Evolutionary conservation across 2,329 filamentous ascomycete species (phyloP).

Genomic region (Lasiodiplodia theobromae): DNA sequence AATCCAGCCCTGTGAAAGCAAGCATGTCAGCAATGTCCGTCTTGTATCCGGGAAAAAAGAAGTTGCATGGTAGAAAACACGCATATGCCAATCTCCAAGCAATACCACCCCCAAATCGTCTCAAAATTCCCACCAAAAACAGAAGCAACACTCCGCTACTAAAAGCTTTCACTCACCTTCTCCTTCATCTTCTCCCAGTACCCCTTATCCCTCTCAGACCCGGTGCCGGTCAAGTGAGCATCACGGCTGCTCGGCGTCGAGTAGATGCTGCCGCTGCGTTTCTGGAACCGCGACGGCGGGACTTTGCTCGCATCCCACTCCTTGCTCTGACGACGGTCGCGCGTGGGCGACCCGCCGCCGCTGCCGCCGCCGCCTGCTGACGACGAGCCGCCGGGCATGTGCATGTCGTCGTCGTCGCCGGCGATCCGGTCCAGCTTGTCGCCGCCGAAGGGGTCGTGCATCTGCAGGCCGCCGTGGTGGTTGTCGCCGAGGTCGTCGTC

Average conservation of each 20-base stretch:
- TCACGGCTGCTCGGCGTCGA: constrained; percentile 70
- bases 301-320: constrained; percentile 69
- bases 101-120: no score
- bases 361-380: not conserved
- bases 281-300: constrained; percentile 72
- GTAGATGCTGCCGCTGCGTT: constrained; percentile 73
- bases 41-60: not conserved
- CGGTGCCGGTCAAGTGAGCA: constrained; percentile 64
- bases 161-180: constrained; percentile 40
- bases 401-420: constrained; percentile 37
- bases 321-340: constrained; percentile 46
- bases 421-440: constrained; percentile 37
- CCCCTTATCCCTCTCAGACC: constrained; percentile 54
- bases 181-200: constrained; percentile 64
- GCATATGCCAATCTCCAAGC: not conserved
- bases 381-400: constrained; percentile 24
- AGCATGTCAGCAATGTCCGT: not conserved
- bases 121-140: not conserved
- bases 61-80: not conserved
- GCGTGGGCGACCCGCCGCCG: constrained; percentile 18
- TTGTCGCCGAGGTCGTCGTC: constrained; percentile 34
- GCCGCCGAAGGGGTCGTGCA: constrained; percentile 37
- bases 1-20: constrained; percentile 18
- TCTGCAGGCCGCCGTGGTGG: constrained; percentile 30
- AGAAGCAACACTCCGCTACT: not conserved